A percentile compares a stretch with the other conserved stretches of the same genome.
Evolutionary conservation across 257 asterid species (phyloP).

Genomic region (Lycium barbarum): DNA sequence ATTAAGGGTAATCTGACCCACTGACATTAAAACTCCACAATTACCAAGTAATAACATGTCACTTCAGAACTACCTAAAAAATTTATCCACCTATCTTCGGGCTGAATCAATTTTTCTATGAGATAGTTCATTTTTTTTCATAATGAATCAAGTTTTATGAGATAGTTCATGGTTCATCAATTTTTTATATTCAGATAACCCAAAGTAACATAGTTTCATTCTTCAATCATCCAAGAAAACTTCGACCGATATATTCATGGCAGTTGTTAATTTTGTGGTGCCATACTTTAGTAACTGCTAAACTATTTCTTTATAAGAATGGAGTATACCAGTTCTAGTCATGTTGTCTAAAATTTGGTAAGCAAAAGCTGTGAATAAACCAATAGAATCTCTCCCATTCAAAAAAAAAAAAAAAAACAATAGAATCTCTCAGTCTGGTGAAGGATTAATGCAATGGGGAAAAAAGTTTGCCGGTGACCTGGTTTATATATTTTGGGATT

Average conservation of each 20-base stretch:
- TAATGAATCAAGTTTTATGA: not conserved
- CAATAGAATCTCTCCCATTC: not conserved
- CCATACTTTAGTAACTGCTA: not conserved
- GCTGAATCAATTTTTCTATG: not conserved
- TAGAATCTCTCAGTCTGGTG: not conserved
- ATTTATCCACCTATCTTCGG: conserved; percentile 7
- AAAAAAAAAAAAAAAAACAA: not conserved
- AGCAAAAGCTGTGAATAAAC: not conserved
- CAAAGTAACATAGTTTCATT: not conserved
- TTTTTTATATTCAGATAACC: not conserved
- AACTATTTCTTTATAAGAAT: conserved; percentile 12
- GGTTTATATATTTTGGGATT: not conserved
- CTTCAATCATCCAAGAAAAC: not conserved
- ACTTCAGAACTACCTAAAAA: not conserved
- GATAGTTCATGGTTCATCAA: conserved; percentile 24
- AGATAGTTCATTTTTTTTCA: not conserved
- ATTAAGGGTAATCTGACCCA: not conserved
- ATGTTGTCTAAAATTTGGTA: not conserved
- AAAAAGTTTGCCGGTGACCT: not conserved
- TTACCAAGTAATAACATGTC: conserved; percentile 13
- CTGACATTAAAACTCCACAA: not conserved
- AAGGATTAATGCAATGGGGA: not conserved
- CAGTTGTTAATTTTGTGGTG: not conserved
- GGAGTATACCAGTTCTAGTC: conserved; percentile 4
- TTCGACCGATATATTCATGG: not conserved